Base-by-base conservation (phyloP, 2,329 filamentous ascomycete species). In the Verticillium dahliae region DNA sequence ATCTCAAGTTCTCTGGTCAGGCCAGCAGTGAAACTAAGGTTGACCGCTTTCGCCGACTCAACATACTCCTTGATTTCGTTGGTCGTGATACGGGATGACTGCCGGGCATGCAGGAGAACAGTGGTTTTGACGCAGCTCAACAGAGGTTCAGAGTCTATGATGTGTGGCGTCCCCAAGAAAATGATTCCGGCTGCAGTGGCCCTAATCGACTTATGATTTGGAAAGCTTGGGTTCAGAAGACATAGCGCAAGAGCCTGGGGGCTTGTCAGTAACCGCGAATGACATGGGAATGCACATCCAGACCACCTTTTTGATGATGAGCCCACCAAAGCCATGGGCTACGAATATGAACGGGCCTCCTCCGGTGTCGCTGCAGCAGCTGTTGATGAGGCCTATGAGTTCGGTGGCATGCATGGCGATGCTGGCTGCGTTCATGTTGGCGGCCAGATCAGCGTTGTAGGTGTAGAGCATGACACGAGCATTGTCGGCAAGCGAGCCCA, bases 161-260 rank as follows among this genome's bases (percentile, higher is more conserved):
- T 59, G 60, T 70, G 68, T 6, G 68, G 64, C 2, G 68, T 70
- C 22, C 67, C 68, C 11, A 70, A 33, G 56, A 69, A 70, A 11
- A 69, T 61, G 6, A 69, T 54, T 5, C 67, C 66, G 1, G 56
- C 56, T 9, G 63, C 38, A 7, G 62, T 62, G 9, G 63, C 63
- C 18, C 18, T 52, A n/a, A 52, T 18, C 60, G 57, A n/a, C 64
- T 57, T 52, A 18, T 52, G 22, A 18, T 9, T 52, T 22, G 45
- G 45, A 11, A 18, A 52, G 18, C n/a, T 52, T 6, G 45, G 45
- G 11, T 52, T 52, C 6, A 52, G 45, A 4, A 22, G 45, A 18
- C 45, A 52, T 9, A 52, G 22, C 13, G 38, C 37, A 4, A 58
- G 4, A 13, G 57, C 41, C 61, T 64, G 9, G 9, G 27, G 5